Evolutionary conservation across 495 filamentous ascomycete species (phyloP), one percentile per base, ranked within the genome.

Genomic region (Aspergillus indologenus): DNA sequence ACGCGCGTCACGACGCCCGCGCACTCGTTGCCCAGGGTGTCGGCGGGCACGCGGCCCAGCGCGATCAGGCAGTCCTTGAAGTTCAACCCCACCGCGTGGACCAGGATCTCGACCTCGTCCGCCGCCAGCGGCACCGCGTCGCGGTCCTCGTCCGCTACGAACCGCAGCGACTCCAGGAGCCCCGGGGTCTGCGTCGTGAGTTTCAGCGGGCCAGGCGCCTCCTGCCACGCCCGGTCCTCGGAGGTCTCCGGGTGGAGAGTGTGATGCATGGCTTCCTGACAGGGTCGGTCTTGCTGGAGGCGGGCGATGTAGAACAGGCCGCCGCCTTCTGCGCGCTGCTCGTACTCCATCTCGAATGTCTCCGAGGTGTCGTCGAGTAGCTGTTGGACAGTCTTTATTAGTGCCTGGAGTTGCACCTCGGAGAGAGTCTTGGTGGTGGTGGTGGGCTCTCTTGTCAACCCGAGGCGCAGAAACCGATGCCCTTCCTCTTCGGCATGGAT

Each of bases 1-100:
- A 71, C 66, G 22, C 68, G 59, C 0, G 59, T 68, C 3, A 78
- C 71, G 12, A 73, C 45, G n/a, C 75, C 75, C 1, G 71, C 62
- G 43, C 65, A 73, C 23, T 74, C 74, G 11, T 55, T 31, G 15
- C 64, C 68, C 6, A 72, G 11, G 1, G 48, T 53, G 9, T 58
- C 56, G 3, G 53, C 57, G 1, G 57, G 53, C n/a, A 71, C 40
- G 2, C 66, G 49, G 20, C 63, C 60, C 45, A 43, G 22, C 11
- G 29, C 53, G 5, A 53, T 21, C 11, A 14, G 34, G n/a, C 19
- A 15, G 40, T 59, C 51, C 6, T n/a, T 4, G 45, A 55, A 34
- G 45, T 29, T 45, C 11, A 57, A 6, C 7, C 55, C 55, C 11
- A 26, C 48, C 8, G 45, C 29, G 9, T 23, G 21, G 4, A 24